Base-by-base conservation (phyloP, 1,284 basidiomycete species). In the Chondrostereum purpureum region DNA sequence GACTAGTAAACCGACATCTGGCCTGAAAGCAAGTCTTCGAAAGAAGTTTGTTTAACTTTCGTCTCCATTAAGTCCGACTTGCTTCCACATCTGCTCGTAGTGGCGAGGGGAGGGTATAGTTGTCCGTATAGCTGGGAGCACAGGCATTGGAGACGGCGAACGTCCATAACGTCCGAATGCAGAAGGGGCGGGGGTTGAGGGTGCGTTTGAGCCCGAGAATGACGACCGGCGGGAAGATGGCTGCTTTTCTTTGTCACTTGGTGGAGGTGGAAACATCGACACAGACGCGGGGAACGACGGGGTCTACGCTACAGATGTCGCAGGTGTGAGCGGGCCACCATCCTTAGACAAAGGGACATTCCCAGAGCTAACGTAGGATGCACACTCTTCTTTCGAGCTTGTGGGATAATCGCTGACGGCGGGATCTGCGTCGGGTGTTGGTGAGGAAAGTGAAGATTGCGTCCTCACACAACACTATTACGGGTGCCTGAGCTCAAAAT, bases 1-100 rank as follows among this genome's bases (percentile, higher is more conserved):
- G 53, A 97, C 72, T 16, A 99, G 74, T 40, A 99, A 70, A 6
- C 83, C 89, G 1, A 96, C 95, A 60, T 99, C 95, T 1, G 95
- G 91, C 47, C 92, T 94, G 67, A 97, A 99, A 3, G 85, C 85
- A 45, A 99, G 69, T 19, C 95, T 78, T 21, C 96, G 76, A 75
- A 98, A 99, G 70, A 99, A 99, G 54, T 95, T 92, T 2, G 91
- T 94, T 57, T 83, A 92, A 55, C 84, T 90, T 63, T 98, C 94
- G 61, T 99, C 95, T 36, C 94, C 93, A 57, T 98, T 99, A 19
- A 99, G 70, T 49, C 77, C 78, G 38, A 83, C 75, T 67, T 17
- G 18, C 69, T 70, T 69, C 52, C 44, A 42, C 19, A 34, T 35
- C 40, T 47, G 43, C 48, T 47, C 22, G 37, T 36, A 41, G 44